Base-by-base conservation (phyloP, 177 flowering plant species). In the Telopea speciosissima region DNA sequence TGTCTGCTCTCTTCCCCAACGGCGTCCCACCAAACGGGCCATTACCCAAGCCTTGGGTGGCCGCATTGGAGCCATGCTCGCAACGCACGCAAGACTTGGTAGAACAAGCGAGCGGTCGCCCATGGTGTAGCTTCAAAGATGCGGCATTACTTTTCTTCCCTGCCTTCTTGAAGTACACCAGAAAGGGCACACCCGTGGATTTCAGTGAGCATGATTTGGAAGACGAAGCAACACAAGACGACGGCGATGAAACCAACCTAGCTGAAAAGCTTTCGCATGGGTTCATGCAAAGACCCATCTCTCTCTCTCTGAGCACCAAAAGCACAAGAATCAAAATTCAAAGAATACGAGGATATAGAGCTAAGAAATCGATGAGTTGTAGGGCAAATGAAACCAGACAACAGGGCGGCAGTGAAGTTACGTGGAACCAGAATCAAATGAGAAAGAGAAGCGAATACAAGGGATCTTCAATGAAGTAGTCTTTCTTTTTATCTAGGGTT, bases 1-100 rank as follows among this genome's bases (percentile, higher is more conserved):
- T 65, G 77, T 95, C 99, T 24, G 88, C 90, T 56, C 97, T 79
- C 76, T 90, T 95, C 16, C 93, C 93, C 23, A 74, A 52, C 9
- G 65, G 72, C 19, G 73, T 33, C 22, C 74, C 68, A 36, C 40
- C 54, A n/a, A 75, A 70, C 23, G 66, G 63, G 52, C 10, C 84
- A 62, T 75, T 70, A 1, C 65, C 26, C 6, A 17, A 61, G 74
- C 68, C 74, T 8, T 44, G 62, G 13, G 9, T 3, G 10, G 61
- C 25, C 36, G 65, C 44, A 19, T 13, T 31, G 8, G 22, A 9
- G 8, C 58, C 73, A 31, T 52, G 56, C 61, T 68, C 77, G n/a
- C 62, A 60, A 16, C 75, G 24, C 40, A 73, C 70, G 3, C 67
- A 21, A 10, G 10, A 17, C 62, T 65, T 72, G 21, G 24, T 24